Evolutionary conservation across 495 filamentous ascomycete genomes (phyloP).

Genomic region (Extremus antarcticus): DNA sequence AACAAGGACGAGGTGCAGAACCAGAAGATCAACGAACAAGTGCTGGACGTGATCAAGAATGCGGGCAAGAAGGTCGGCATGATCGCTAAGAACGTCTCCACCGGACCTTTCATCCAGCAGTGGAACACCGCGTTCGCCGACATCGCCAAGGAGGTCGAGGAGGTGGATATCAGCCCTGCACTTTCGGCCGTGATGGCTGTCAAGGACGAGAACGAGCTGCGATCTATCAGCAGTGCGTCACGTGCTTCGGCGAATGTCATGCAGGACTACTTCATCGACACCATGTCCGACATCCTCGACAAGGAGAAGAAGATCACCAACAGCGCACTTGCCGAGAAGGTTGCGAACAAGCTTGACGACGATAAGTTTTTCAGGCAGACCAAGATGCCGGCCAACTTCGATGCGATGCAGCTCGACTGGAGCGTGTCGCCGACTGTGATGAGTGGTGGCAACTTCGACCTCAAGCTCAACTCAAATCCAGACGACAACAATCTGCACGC

Average conservation of each 20-base stretch:
- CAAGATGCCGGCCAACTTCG: constrained; percentile 77
- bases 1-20: constrained; percentile 85
- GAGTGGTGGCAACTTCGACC: constrained; percentile 89
- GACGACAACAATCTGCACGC: constrained; percentile 81
- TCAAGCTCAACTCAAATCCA: constrained; percentile 62
- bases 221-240: constrained; percentile 84
- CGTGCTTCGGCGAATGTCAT: constrained; percentile 85
- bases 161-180: constrained; percentile 74
- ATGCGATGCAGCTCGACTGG: constrained; percentile 89
- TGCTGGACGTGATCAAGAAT: constrained; percentile 71
- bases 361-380: constrained; percentile 81
- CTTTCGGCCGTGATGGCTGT: constrained; percentile 79
- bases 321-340: constrained; percentile 65
- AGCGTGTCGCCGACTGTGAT: constrained; percentile 82
- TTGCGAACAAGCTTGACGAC: constrained; percentile 85
- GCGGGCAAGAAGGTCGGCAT: constrained; percentile 86
- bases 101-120: constrained; percentile 86
- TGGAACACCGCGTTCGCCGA: constrained; percentile 77
- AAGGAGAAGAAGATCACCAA: constrained; percentile 95
- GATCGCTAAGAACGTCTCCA: constrained; percentile 68
- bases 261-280: constrained; percentile 89
- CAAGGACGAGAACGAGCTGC: constrained; percentile 92
- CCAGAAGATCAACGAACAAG: constrained; percentile 71
- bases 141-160: constrained; percentile 71
- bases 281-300: constrained; percentile 92